Base-by-base conservation (phyloP, 345 rosid genomes). In the Eutrema yunnanense region DNA sequence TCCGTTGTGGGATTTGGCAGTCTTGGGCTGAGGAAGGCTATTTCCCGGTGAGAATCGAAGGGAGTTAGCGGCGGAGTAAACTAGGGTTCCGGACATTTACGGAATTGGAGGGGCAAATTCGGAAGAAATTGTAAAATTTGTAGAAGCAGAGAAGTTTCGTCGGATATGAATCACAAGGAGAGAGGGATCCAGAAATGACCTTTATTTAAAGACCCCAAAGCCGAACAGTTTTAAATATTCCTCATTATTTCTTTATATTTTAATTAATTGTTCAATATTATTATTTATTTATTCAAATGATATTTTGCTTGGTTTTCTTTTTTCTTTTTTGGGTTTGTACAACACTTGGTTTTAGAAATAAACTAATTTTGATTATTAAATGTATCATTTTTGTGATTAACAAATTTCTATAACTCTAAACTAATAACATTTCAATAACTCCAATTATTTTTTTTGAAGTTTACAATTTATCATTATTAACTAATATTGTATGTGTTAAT, bases 61-160 rank as follows among this genome's bases (percentile, higher is more conserved):
- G 51, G 62, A 52, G 41, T 29, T 49, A 0, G 33, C 70, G 75
- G 62, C 44, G 62, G 78, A 56, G 2, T 27, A 59, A 66, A 59
- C 56, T 70, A 77, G 66, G 62, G 65, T 29, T 62, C 62, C 73
- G 34, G 78, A 38, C 79, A 77, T 79, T 48, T 10, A 33, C 19
- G 79, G 12, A 61, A 53, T 6, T 6, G 9, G 29, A 59, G 57
- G 59, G 58, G 70, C 69, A n/a, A n/a, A n/a, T n/a, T n/a, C n/a
- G n/a, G 66, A 77, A 71, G 47, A 71, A 60, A 46, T 4, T 10
- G 53, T 11, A 9, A 40, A 64, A n/a, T 5, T 10, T 19, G 34
- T 9, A 55, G 76, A 65, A 64, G 58, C 42, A 37, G 19, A 43
- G 77, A 73, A 71, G 74, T 42, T 58, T 8, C n/a, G 19, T 56